Conservation (phyloP, 129 eudicot species). For the Erigeron canadensis region DNA sequence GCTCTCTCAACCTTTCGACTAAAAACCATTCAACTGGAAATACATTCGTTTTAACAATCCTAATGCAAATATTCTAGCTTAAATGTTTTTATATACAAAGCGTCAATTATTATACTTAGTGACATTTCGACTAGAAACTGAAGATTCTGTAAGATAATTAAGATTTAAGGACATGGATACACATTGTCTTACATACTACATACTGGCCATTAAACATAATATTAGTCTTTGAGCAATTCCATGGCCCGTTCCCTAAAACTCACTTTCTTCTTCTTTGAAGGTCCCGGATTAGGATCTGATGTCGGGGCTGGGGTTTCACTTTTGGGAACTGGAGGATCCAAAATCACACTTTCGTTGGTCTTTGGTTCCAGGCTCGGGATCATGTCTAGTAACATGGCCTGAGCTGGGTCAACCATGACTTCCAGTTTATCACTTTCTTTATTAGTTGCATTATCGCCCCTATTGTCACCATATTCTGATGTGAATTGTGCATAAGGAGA, state of each 20-base stretch:
- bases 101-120: background rate
- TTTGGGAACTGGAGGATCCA: conserved; percentile 18
- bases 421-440: conserved; percentile 37
- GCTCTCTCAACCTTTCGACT: no score
- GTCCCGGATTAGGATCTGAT: conserved; percentile 37
- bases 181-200: background rate
- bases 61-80: no score
- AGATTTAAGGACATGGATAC: conserved; percentile 3
- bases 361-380: conserved; percentile 64
- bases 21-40: no score
- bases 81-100: background rate
- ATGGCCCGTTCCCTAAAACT: conserved; percentile 65
- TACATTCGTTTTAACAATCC: no score
- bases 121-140: background rate
- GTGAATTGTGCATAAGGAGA: conserved; percentile 21
- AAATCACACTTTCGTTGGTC: conserved; percentile 14
- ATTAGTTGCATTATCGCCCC: conserved; percentile 26
- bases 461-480: conserved; percentile 14
- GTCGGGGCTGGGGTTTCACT: conserved; percentile 3
- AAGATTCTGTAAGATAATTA: background rate
- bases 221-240: conserved; percentile 52
- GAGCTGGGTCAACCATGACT: conserved; percentile 60
- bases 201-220: background rate
- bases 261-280: conserved; percentile 68
- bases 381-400: conserved; percentile 70